These are phyloP conservation scores for Heritiera littoralis DNA, from an alignment of 345 rosid species.

Conservation along the genomic window DNA sequence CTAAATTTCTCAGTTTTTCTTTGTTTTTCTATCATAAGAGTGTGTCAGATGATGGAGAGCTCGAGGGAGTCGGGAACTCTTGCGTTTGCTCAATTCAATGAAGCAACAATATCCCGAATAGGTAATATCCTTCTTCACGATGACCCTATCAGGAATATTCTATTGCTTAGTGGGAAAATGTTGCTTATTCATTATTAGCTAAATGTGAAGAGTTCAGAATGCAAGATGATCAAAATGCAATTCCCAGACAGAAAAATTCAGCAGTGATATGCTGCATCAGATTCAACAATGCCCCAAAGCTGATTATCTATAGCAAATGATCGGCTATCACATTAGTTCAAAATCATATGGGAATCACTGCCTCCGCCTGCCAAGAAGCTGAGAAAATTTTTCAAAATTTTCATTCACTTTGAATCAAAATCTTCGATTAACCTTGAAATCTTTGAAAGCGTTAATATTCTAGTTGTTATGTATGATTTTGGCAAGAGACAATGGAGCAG, in stretches of 20 bases:
- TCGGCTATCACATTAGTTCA: constrained; percentile 5
- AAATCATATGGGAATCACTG: neutral
- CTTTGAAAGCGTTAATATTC: neutral
- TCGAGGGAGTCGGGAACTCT: constrained; percentile 52
- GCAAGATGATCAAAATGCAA: neutral
- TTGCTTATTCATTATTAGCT: neutral
- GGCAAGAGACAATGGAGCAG: neutral
- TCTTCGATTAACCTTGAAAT: neutral
- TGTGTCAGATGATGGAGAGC: constrained; percentile 62
- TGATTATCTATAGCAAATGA: neutral
- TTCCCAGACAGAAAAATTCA: neutral
- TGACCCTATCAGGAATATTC: neutral
- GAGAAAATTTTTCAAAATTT: neutral
- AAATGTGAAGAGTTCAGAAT: neutral
- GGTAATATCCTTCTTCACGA: constrained; percentile 16
- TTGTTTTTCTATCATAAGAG: constrained; percentile 27
- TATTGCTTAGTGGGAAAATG: neutral
- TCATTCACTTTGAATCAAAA: neutral
- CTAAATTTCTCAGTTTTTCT: neutral
- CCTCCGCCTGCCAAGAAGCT: neutral
- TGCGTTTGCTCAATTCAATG: constrained; percentile 68
- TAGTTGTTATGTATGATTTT: neutral
- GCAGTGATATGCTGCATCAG: neutral
- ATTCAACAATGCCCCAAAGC: neutral
- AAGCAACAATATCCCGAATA: constrained; percentile 26